Evolutionary conservation across 2,329 filamentous ascomycete species (phyloP).

Genomic region (Diaporthe ilicicola): DNA sequence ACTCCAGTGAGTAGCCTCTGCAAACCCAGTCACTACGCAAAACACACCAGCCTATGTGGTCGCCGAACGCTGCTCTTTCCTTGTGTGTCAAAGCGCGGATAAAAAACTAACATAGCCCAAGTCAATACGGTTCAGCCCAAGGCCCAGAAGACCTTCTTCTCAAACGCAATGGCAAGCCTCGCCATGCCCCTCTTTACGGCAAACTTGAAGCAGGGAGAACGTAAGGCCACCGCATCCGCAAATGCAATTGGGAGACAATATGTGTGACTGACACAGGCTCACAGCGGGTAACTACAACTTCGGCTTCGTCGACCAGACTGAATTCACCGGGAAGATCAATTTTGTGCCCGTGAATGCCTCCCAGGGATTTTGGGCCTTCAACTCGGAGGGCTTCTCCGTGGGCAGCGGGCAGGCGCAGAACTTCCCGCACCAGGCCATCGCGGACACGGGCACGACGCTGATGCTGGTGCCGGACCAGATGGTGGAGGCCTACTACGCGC

Average conservation of each 20-base stretch:
- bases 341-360: conserved; percentile 63
- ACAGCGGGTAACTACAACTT: conserved; percentile 47
- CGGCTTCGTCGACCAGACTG: conserved; percentile 59
- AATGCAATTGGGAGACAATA: neutral
- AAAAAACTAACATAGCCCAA: neutral
- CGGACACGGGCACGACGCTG: conserved; percentile 74
- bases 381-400: conserved; percentile 60
- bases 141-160: conserved; percentile 53
- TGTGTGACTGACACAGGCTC: conserved; percentile 5
- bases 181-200: conserved; percentile 44
- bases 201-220: conserved; percentile 46
- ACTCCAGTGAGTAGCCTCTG: conserved; percentile 55
- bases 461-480: conserved; percentile 61
- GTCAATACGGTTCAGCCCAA: neutral
- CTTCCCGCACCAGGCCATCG: conserved; percentile 60
- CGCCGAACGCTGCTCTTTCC: neutral
- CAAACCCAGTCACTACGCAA: too few species aligned
- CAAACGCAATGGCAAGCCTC: conserved; percentile 43
- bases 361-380: conserved; percentile 71
- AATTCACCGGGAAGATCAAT: conserved; percentile 65
- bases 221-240: conserved; percentile 54
- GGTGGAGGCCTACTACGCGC: conserved; percentile 64
- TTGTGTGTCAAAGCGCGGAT: too few species aligned
- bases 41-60: too few species aligned
- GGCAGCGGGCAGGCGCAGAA: conserved; percentile 49